Conservation (phyloP, 2,329 filamentous ascomycete species). For the Ceratocystis colombiana region DNA sequence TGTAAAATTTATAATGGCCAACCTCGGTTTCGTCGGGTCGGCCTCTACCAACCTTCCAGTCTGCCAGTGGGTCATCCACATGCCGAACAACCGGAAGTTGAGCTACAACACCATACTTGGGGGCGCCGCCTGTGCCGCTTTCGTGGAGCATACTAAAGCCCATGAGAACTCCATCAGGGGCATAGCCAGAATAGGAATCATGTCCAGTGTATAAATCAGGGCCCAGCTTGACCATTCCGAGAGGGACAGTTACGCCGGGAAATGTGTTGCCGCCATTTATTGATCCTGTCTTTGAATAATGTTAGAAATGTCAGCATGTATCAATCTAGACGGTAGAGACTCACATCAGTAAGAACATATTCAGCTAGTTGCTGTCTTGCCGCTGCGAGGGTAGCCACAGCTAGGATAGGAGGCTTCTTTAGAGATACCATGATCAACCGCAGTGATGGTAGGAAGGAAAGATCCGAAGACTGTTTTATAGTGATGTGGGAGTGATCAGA, state of each 20-base stretch:
- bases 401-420: background rate
- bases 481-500: too few species aligned
- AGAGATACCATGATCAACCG: background rate
- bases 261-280: constrained; percentile 42
- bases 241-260: constrained; percentile 40
- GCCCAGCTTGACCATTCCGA: constrained; percentile 43
- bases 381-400: background rate
- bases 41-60: constrained; percentile 47
- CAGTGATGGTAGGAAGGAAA: background rate
- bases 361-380: constrained; percentile 29
- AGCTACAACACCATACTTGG: constrained; percentile 58
- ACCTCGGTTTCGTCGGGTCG: constrained; percentile 43
- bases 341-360: constrained; percentile 34
- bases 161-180: constrained; percentile 43
- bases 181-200: constrained; percentile 46
- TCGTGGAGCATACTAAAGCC: constrained; percentile 57
- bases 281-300: constrained; percentile 37
- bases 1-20: constrained; percentile 50
- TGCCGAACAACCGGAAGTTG: constrained; percentile 47
- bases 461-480: background rate
- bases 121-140: constrained; percentile 56
- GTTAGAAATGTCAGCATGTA: constrained; percentile 12
- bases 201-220: constrained; percentile 41
- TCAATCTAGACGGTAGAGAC: constrained; percentile 23
- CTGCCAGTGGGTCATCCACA: constrained; percentile 45